Conservation (phyloP, 192 early-diverging fungal genomes). For the Coemansia sp. region DNA sequence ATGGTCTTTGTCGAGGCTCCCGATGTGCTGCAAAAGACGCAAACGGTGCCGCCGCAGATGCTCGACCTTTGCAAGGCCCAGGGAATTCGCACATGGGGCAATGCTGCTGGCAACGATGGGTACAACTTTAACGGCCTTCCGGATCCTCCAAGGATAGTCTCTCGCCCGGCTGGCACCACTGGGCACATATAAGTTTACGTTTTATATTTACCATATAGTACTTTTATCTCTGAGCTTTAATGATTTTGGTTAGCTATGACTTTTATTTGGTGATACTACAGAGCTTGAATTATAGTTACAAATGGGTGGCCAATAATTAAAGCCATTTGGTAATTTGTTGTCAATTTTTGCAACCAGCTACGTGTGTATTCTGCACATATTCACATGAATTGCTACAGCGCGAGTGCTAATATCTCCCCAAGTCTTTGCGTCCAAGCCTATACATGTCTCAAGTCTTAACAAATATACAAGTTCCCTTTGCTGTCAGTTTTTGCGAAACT, state of each 20-base stretch:
- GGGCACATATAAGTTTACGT: neutral
- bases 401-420: neutral
- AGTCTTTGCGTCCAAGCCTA: neutral
- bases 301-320: too few relatives aligned
- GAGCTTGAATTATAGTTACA: too few relatives aligned
- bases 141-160: slow-evolving; percentile 23
- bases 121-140: slow-evolving; percentile 60
- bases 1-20: slow-evolving; percentile 70
- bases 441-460: too few relatives aligned
- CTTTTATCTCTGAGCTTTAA: too few relatives aligned
- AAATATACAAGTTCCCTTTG: neutral
- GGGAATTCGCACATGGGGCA: slow-evolving; percentile 60
- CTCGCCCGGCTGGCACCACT: neutral
- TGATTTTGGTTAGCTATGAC: too few relatives aligned
- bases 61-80: slow-evolving; percentile 59
- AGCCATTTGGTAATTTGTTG: too few relatives aligned
- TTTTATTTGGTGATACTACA: too few relatives aligned
- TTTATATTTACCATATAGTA: too few relatives aligned
- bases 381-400: too few relatives aligned
- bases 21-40: slow-evolving; percentile 51
- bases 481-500: too few relatives aligned
- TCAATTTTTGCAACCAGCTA: too few relatives aligned
- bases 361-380: too few relatives aligned
- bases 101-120: slow-evolving; percentile 70
- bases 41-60: slow-evolving; percentile 52